Percentiles rank a stretch among this genome's conserved stretches.
Evolutionary conservation across 176 grass and related monocot species (phyloP).

Genomic region (Elaeis guineensis): DNA sequence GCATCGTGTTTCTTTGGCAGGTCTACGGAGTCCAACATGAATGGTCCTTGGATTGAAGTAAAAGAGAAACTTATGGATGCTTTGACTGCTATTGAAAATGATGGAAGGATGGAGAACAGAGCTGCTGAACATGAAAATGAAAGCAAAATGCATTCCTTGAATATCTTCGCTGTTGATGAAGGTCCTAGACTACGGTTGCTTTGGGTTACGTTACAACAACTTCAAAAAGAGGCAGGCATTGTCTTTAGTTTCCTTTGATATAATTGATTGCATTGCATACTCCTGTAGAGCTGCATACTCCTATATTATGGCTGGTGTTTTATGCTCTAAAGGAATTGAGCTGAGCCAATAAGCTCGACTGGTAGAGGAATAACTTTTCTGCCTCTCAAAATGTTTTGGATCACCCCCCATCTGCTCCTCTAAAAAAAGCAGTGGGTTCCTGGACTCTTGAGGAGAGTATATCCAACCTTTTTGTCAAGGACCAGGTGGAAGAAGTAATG

Average conservation of each 20-base stretch:
- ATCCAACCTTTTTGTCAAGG: too few relatives aligned
- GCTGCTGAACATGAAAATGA: constrained; percentile 26
- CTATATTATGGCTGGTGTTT: too few relatives aligned
- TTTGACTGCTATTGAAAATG: constrained; percentile 45
- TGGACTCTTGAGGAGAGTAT: too few relatives aligned
- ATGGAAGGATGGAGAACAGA: constrained; percentile 14
- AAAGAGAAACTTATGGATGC: constrained; percentile 63
- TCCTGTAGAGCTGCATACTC: too few relatives aligned
- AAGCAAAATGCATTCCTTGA: constrained; percentile 66
- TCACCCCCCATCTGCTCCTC: too few relatives aligned
- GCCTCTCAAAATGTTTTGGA: too few relatives aligned
- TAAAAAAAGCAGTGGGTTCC: too few relatives aligned
- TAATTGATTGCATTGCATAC: too few relatives aligned
- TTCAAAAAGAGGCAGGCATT: constrained; percentile 74
- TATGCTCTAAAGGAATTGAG: too few relatives aligned
- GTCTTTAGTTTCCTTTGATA: neutral
- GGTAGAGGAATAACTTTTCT: too few relatives aligned
- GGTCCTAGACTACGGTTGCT: constrained; percentile 68
- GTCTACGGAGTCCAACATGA: constrained; percentile 21
- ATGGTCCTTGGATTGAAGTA: constrained; percentile 44
- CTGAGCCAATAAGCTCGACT: too few relatives aligned
- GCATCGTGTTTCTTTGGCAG: constrained; percentile 18
- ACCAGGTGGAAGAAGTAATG: too few relatives aligned
- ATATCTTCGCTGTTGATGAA: constrained; percentile 74
- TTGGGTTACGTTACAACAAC: constrained; percentile 50